Evolutionary conservation across 2,329 filamentous ascomycete species (phyloP), one percentile per base, ranked within the genome.

Genomic region (Epichloe gansuensis): DNA sequence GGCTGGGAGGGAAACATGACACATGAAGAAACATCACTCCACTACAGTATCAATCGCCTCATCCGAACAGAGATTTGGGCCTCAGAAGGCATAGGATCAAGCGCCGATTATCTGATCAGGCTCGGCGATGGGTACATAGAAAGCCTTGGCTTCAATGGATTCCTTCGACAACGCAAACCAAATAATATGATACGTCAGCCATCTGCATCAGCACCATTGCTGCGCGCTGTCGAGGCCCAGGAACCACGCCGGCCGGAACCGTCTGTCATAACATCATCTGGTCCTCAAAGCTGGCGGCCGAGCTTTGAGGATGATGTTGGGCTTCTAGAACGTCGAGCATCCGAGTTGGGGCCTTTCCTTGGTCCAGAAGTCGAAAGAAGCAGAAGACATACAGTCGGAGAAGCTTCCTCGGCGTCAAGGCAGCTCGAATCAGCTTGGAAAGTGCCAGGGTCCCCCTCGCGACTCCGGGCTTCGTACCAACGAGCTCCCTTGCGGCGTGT

Each of bases 401-500:
- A 73, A 55, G 71, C 71, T 35, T 71, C 74, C 2, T 66, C 66
- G 0, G 71, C 71, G 50, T 57, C 63, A 1, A 67, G 68, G 17
- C 65, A 65, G 25, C 62, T 66, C 25, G 63, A 69, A n/a, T 64
- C 69, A 53, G 63, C 66, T 0, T 63, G 71, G 27, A 71, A 68
- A 23, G 73, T 74, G 7, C 72, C 75, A 2, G 66, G 71, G 8
- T 60, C 69, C 5, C 64, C 64, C 1, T 59, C 65, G 17, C 60
- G 61, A 34, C 63, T 64, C 38, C 64, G 61, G 21, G 65, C 72
- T 1, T 66, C 73, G 0, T 77, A 77, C 52, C 75, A 76, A 54
- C 69, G 75, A 27, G 72, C 74, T 23, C 78, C 81, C 25, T 77
- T 88, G 49, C 78, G 81, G 25, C 86, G 88, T 58, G 84, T 89